These are phyloP conservation scores for Populus tremula DNA, from an alignment of 345 rosid species.

Conservation along the genomic window DNA sequence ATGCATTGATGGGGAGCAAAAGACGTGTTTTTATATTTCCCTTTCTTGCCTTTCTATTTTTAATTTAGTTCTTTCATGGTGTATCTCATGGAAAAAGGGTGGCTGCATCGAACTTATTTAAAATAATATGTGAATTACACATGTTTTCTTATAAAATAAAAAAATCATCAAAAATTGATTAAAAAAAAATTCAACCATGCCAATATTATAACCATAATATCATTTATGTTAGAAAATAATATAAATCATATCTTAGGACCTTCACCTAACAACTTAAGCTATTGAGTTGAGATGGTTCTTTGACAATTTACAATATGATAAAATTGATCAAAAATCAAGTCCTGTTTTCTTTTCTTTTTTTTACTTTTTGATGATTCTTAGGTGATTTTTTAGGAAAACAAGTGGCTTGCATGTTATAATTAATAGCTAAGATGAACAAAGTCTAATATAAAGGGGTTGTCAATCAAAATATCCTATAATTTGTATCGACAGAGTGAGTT, in stretches of 20 bases:
- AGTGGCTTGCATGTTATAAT: background rate
- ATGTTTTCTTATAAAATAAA: background rate
- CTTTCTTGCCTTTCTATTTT: background rate
- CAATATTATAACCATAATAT: too few species aligned
- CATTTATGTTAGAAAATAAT: too few species aligned
- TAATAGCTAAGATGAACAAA: background rate
- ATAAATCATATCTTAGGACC: too few species aligned
- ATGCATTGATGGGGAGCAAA: background rate
- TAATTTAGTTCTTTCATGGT: background rate
- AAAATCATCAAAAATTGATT: too few species aligned
- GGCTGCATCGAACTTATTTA: background rate
- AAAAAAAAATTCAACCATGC: too few species aligned
- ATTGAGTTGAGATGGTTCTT: too few species aligned
- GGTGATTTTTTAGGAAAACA: background rate
- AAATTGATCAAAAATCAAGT: background rate
- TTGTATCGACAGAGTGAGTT: background rate
- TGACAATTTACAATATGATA: background rate
- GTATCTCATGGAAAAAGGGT: background rate
- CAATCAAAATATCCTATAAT: background rate
- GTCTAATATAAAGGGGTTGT: background rate
- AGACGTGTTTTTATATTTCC: background rate
- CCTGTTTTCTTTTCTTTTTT: background rate
- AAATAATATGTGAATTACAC: background rate
- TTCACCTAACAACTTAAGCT: fast-evolving
- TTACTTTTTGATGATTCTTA: background rate